Evolutionary conservation across 164 flowering plant genomes (phyloP).

Genomic region (Tetracentron sinense): DNA sequence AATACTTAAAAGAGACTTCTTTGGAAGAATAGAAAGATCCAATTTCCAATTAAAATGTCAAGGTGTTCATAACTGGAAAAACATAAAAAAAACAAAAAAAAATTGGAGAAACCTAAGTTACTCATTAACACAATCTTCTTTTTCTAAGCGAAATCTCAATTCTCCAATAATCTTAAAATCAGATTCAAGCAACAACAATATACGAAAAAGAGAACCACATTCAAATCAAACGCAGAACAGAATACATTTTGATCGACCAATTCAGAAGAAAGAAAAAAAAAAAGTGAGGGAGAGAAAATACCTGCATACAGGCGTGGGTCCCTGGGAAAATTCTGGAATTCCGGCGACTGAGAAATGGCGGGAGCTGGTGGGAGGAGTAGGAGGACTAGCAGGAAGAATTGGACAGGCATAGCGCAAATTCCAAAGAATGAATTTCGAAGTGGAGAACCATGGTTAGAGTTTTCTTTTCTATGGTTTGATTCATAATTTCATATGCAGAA

Average conservation of each 20-base stretch:
- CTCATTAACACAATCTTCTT: too few species aligned
- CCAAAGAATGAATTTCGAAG: neutral
- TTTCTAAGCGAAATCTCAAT: too few species aligned
- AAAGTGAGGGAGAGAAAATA: neutral
- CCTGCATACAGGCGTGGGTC: neutral
- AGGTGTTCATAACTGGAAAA: too few species aligned
- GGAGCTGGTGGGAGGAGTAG: neutral
- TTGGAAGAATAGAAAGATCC: too few species aligned
- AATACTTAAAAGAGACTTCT: too few species aligned
- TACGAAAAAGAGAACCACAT: neutral
- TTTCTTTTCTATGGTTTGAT: too few species aligned
- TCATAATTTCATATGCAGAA: too few species aligned
- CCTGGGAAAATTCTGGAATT: neutral
- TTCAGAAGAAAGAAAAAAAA: neutral
- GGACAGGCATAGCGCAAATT: neutral
- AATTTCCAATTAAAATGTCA: too few species aligned
- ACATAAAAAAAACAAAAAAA: too few species aligned
- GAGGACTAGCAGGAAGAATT: constrained; percentile 2
- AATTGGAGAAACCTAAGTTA: too few species aligned
- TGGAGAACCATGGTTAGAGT: too few species aligned
- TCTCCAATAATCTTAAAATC: neutral
- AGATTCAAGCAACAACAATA: neutral
- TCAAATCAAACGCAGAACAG: too few species aligned
- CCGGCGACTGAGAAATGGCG: neutral
- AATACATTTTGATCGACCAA: neutral